These are phyloP conservation scores for Pyrenophora seminiperda DNA, from an alignment of 2,329 filamentous ascomycete species.

Conservation along the genomic window DNA sequence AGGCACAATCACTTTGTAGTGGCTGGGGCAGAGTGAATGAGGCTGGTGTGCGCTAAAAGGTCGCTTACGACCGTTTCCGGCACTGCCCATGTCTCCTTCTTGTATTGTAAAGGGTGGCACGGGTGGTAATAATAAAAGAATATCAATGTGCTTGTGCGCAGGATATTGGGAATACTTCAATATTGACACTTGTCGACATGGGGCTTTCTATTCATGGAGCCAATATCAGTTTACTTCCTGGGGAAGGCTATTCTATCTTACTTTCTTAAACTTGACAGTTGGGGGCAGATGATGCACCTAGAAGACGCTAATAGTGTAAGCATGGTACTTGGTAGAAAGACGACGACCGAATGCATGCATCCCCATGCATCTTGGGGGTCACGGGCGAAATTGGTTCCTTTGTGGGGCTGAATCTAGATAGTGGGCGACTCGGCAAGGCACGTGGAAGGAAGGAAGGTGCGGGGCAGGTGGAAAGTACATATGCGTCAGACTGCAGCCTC, in stretches of 20 bases:
- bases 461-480: neutral
- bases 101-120: too few species aligned
- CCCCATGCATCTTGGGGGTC: neutral
- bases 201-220: conserved; percentile 2
- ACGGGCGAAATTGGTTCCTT: too few species aligned
- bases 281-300: too few species aligned
- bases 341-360: neutral
- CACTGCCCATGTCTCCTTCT: neutral
- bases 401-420: too few species aligned
- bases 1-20: conserved; percentile 13
- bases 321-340: too few species aligned
- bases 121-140: neutral
- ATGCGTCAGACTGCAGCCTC: neutral
- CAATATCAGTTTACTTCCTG: conserved; percentile 21
- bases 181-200: neutral
- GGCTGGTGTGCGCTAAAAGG: conserved; percentile 13
- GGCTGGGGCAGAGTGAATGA: conserved; percentile 17
- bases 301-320: too few species aligned
- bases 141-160: conserved; percentile 22
- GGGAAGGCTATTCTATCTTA: conserved; percentile 14
- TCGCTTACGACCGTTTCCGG: conserved; percentile 1
- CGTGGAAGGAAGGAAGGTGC: neutral
- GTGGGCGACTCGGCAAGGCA: neutral
- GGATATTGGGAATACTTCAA: conserved; percentile 6
- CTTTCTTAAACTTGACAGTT: too few species aligned